Evolutionary conservation across 805 yeast species (phyloP), one percentile per base, ranked within the genome.

Genomic region (Kodamaea leandrae): DNA sequence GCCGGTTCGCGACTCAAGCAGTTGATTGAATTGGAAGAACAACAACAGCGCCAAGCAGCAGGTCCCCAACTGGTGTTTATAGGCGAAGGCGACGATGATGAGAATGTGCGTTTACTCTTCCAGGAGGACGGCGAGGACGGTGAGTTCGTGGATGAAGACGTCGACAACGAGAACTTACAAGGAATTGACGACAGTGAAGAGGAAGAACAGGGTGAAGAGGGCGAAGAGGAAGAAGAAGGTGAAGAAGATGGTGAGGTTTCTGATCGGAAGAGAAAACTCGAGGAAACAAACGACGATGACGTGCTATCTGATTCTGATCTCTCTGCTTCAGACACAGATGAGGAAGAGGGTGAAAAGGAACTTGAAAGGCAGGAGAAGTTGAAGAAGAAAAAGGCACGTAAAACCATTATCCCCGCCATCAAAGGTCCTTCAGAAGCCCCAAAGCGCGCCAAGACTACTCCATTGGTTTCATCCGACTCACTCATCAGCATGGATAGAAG

Each of bases 1-100:
- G 99, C 99, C 1, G 99, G 99, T 12, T 83, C 86, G 39, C 72
- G 93, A 41, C 68, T 93, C 57, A 78, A 78, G 53, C 79, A 80
- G 42, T 72, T 93, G 45, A 66, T 93, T 14, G 84, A 80, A 44
- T 73, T 86, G 20, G 96, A 82, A 51, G 85, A 78, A 47, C 83
- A 78, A 35, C 56, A 65, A 6, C 66, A 59, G 5, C 55, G 65
- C 4, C 66, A 59, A 35, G 24, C 51, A 41, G 29, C 54, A 28
- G 26, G 47, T 1, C 43, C 49, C 7, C 58, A 60, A 48, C 32
- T 17, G 12, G 32, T 33, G 6, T 40, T 14, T 26, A 53, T 60
- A 18, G 51, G 61, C 15, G 46, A 46, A 20, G 58, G 63, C 4
- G 88, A 86, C 32, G 95, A 85, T 32, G 95, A 86, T 47, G 89